phyloP scores from a whole-genome alignment of 2,329 filamentous ascomycete species.

The Phialophora expanda region DNA sequence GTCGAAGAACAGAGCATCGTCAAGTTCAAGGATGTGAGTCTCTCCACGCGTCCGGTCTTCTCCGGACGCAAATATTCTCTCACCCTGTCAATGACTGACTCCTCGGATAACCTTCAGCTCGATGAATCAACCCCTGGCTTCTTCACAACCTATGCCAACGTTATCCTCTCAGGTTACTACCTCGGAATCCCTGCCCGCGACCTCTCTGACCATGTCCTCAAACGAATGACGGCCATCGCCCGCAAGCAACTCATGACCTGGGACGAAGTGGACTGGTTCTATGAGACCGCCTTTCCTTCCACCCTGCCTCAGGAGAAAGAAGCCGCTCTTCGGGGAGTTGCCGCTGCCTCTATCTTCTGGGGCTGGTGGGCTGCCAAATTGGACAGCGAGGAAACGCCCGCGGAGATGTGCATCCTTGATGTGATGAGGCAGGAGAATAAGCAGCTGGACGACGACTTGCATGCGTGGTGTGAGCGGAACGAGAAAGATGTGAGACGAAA shows the following conservation, averaged over 20 bases:
- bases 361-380: conserved; percentile 34
- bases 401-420: conserved; percentile 28
- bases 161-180: conserved; percentile 29
- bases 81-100: not conserved
- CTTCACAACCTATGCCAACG: conserved; percentile 29
- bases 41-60: not conserved
- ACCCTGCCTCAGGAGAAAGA: conserved; percentile 20
- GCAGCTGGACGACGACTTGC: conserved; percentile 32
- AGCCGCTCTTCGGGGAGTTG: conserved; percentile 28
- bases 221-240: conserved; percentile 31
- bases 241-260: conserved; percentile 31
- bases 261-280: conserved; percentile 35
- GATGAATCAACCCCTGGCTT: conserved; percentile 25
- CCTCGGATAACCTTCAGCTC: conserved; percentile 17
- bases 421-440: conserved; percentile 26
- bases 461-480: conserved; percentile 33
- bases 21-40: conserved; percentile 30
- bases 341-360: conserved; percentile 31
- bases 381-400: conserved; percentile 31
- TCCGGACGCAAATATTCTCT: not conserved
- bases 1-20: conserved; percentile 26
- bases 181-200: conserved; percentile 33
- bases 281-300: conserved; percentile 20
- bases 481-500: conserved; percentile 29
- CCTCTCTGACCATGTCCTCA: conserved; percentile 28